Base-by-base conservation (phyloP, 805 yeast genomes). In the Candida pseudofarinosa region DNA sequence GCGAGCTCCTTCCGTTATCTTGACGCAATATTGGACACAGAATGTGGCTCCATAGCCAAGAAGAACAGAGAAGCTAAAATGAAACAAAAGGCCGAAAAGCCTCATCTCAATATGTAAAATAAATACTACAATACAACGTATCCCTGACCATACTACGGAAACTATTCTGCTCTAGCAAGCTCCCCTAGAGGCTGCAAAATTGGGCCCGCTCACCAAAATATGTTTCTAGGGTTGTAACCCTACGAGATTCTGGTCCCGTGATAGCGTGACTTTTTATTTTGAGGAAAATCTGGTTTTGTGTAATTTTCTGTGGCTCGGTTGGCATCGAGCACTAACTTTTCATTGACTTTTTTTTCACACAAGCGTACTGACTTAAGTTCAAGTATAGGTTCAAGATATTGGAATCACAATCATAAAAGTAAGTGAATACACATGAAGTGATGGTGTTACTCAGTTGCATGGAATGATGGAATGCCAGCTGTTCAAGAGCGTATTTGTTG, bases 1-100 rank as follows among this genome's bases (percentile, higher is more conserved):
- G 93, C 97, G 20, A 85, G 96, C 36, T 81, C 90, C 31, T 93
- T 91, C 79, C 83, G 97, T 71, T 87, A 95, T 88, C 89, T 96
- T 95, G 99, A 91, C 69, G 85, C 70, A 67, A 60, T 81, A 49
- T 71, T 91, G 53, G 83, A 84, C 62, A 90, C 99, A n/a, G 95
- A 88, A 67, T 87, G 91, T 51, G 95, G 95, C 47, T 82, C 83
- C 39, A 80, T 80, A 56, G 95, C 91, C 33, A 85, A 83, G 64
- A 73, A 74, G 19, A 78, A 76, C 48, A 79, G 96, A 71, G 95
- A 85, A 64, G 73, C 62, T 47, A 77, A 76, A 60, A 76, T 77
- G 80, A 79, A 70, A 54, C 60, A 54, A 54, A 77, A 62, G 57
- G 81, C 85, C 52, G 80, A 81, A 10, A 23, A 23, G 10, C n/a